Base-by-base conservation (phyloP, 2,329 filamentous ascomycete genomes). In the Diaporthe citriasiana region DNA sequence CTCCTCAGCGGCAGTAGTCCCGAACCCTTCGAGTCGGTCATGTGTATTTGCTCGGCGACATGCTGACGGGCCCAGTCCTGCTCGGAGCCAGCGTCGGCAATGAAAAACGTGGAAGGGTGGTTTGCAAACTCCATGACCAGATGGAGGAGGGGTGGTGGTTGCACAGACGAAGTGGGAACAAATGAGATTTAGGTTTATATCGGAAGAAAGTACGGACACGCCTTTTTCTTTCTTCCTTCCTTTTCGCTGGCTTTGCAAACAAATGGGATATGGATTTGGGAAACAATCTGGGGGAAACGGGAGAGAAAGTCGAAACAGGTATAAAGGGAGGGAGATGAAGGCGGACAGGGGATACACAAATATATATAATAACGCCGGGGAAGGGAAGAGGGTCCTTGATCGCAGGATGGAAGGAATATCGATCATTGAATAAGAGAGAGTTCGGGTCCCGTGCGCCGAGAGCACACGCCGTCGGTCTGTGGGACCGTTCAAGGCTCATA, bases 61-160 rank as follows among this genome's bases (percentile, higher is more conserved):
- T 75, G 71, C 45, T 75, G 71, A 19, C 60, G 50, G 66, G 25
- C 47, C 74, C 74, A 75, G 57, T 75, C 66, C 65, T 63, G 66
- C 40, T 68, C 74, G 55, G 57, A 70, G 45, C 66, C 74, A 40
- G 57, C 66, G 27, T 73, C 55, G 71, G 73, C 71, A 10, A 75
- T 75, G 33, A 75, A 59, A 17, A 71, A 66, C 33, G 53, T 38
- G 66, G 68, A 51, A 19, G 71, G 45, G 57, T 72, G 66, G 50
- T 55, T 51, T 71, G 70, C 42, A n/a, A 73, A 73, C 66, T 75
- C 74, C 74, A 75, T 75, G 50, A 63, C 56, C 42, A 53, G 56
- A 71, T 53, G 63, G 47, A 53, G 63, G n/a, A 3, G 33, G 12
- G 63, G n/a, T 5, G 33, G 12, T 68, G 27, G 25, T 53, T 53